Evolutionary conservation across 2,329 filamentous ascomycete species (phyloP).

Genomic region (Penicillium sp.): DNA sequence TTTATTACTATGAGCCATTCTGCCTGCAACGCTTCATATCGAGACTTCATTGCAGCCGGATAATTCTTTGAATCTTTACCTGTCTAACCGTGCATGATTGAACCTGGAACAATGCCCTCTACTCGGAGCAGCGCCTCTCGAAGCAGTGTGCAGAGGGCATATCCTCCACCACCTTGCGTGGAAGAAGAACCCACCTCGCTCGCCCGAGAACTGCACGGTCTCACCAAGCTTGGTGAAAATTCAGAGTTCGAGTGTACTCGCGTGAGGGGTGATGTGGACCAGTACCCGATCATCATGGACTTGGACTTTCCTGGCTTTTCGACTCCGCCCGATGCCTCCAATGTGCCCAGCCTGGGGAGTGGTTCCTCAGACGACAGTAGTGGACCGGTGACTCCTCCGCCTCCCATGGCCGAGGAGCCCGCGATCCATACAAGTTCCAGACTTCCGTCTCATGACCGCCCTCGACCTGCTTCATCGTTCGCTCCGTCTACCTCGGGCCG

Average conservation of each 20-base stretch:
- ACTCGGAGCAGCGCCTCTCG: conserved; percentile 10
- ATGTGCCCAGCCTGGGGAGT: conserved; percentile 20
- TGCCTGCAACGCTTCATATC: conserved; percentile 9
- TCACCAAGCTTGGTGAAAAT: conserved; percentile 28
- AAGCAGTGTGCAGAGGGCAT: conserved; percentile 19
- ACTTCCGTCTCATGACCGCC: not conserved
- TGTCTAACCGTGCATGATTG: conserved; percentile 10
- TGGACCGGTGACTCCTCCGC: conserved; percentile 27
- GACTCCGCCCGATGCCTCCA: conserved; percentile 13
- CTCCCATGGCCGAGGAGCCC: conserved; percentile 15
- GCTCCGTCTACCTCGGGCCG: conserved; percentile 8
- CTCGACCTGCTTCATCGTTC: not conserved
- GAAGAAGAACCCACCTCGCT: conserved; percentile 45
- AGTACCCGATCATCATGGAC: conserved; percentile 42
- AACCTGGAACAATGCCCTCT: conserved; percentile 19
- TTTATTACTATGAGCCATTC: conserved; percentile 22
- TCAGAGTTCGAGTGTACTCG: conserved; percentile 32
- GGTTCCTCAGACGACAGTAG: conserved; percentile 28
- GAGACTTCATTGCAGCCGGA: conserved; percentile 21
- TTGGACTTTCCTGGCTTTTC: conserved; percentile 18
- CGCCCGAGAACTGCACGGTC: conserved; percentile 37
- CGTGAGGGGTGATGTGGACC: conserved; percentile 41
- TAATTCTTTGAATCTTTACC: conserved; percentile 11
- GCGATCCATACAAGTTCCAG: conserved; percentile 1
- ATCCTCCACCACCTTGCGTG: conserved; percentile 44